Conservation (phyloP, 2,329 filamentous ascomycete species). For the Fusarium oxysporum region DNA sequence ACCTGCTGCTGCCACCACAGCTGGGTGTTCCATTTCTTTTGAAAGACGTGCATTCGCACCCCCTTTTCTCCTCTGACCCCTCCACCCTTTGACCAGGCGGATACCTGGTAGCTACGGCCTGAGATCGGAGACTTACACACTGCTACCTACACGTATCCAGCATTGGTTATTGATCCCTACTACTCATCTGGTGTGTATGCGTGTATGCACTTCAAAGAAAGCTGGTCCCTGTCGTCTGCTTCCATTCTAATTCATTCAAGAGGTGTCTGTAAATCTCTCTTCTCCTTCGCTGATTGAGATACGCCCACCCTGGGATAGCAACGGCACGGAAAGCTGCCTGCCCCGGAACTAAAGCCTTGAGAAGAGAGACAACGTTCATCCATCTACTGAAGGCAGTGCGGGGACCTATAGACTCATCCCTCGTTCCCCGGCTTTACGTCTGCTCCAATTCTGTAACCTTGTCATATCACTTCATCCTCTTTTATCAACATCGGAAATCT, state of each 20-base stretch:
- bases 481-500: conserved; percentile 33
- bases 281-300: conserved; percentile 39
- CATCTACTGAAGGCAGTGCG: conserved; percentile 34
- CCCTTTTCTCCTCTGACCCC: conserved; percentile 21
- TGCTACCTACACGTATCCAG: conserved; percentile 25
- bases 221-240: conserved; percentile 35
- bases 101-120: conserved; percentile 32
- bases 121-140: conserved; percentile 41
- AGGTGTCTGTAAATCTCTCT: conserved; percentile 28
- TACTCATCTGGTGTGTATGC: conserved; percentile 33
- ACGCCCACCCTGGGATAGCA: conserved; percentile 38
- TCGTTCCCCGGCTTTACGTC: conserved; percentile 37
- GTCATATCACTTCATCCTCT: conserved; percentile 37
- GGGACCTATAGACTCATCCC: conserved; percentile 38
- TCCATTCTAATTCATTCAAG: conserved; percentile 40
- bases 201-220: conserved; percentile 37
- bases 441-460: conserved; percentile 40
- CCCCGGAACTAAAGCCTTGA: conserved; percentile 36
- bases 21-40: conserved; percentile 29
- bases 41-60: conserved; percentile 19
- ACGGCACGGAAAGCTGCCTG: conserved; percentile 38
- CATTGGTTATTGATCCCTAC: conserved; percentile 45
- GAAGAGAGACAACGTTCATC: conserved; percentile 46
- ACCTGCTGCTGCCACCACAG: conserved; percentile 35
- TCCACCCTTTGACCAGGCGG: conserved; percentile 30